These are phyloP conservation scores for Stagonosporopsis rhizophila DNA, from an alignment of 2,329 filamentous ascomycete genomes.

Conservation along the genomic window DNA sequence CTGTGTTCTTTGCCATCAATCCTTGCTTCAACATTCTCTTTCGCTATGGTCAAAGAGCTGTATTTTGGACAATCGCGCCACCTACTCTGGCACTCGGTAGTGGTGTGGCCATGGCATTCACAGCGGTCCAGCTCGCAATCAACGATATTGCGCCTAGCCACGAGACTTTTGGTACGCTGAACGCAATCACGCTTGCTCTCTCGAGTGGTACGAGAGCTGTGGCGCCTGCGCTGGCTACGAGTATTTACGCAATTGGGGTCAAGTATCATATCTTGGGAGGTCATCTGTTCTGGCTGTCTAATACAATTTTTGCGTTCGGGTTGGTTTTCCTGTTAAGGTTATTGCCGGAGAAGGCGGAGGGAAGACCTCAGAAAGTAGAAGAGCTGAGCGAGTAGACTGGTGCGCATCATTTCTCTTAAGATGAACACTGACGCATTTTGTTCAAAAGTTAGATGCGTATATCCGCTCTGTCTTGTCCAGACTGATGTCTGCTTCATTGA, in stretches of 20 bases:
- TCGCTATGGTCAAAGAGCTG: slow-evolving; percentile 49
- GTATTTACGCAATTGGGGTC: slow-evolving; percentile 72
- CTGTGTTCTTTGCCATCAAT: slow-evolving; percentile 65
- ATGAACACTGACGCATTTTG: no score
- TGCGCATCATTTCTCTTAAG: background rate
- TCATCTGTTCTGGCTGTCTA: slow-evolving; percentile 70
- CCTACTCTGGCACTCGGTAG: slow-evolving; percentile 61
- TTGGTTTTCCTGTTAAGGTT: slow-evolving; percentile 25
- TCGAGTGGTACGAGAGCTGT: slow-evolving; percentile 69
- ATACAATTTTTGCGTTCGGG: slow-evolving; percentile 48
- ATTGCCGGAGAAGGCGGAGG: slow-evolving; percentile 37
- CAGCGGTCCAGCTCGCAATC: slow-evolving; percentile 73
- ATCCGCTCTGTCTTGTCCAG: background rate
- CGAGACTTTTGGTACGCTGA: slow-evolving; percentile 72
- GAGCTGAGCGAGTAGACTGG: background rate
- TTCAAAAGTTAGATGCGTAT: no score
- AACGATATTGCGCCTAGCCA: slow-evolving; percentile 76
- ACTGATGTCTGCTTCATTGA: background rate
- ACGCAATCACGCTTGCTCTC: slow-evolving; percentile 70
- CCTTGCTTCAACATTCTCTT: slow-evolving; percentile 66
- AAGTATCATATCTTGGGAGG: slow-evolving; percentile 67
- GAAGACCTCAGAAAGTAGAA: slow-evolving; percentile 7
- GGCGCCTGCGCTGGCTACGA: slow-evolving; percentile 70
- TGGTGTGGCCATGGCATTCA: slow-evolving; percentile 73
- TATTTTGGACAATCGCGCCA: slow-evolving; percentile 66